A percentile compares a stretch with the other conserved stretches of the same genome.
These are phyloP conservation scores for Globisporangium ultimum DNA, from an alignment of 352 stramenopile species.

Conservation along the genomic window DNA sequence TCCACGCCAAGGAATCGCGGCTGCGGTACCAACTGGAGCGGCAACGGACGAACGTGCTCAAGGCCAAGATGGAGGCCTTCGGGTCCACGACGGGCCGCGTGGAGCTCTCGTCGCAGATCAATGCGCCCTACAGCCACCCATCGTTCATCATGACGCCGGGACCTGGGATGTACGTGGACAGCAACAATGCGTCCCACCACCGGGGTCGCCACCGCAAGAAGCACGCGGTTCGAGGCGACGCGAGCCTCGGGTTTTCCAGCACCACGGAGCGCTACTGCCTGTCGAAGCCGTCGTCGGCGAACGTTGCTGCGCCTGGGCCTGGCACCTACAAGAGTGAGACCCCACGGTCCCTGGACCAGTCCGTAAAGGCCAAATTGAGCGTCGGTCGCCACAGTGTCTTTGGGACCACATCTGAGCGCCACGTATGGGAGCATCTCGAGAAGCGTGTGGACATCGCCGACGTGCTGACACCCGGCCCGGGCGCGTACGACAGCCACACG, in stretches of 20 bases:
- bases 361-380: slow-evolving; percentile 39
- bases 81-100: slow-evolving; percentile 59
- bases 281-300: slow-evolving; percentile 23
- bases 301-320: slow-evolving; percentile 34
- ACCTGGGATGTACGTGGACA: slow-evolving; percentile 47
- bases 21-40: slow-evolving; percentile 26
- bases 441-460: slow-evolving; percentile 29
- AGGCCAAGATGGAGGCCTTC: slow-evolving; percentile 56
- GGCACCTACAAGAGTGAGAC: slow-evolving; percentile 64
- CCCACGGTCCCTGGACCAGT: slow-evolving; percentile 49
- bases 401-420: slow-evolving; percentile 69
- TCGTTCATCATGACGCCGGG: slow-evolving; percentile 57
- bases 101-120: slow-evolving; percentile 52
- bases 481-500: slow-evolving; percentile 36
- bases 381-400: slow-evolving; percentile 71
- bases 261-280: slow-evolving; percentile 62
- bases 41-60: slow-evolving; percentile 17
- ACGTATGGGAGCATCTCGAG: slow-evolving; percentile 61
- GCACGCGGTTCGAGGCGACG: slow-evolving; percentile 20
- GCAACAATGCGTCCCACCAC: slow-evolving; percentile 2
- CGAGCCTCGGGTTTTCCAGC: slow-evolving; percentile 66
- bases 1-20: slow-evolving; percentile 49
- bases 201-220: slow-evolving; percentile 10
- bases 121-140: slow-evolving; percentile 50
- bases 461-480: slow-evolving; percentile 49